A percentile compares a stretch with the other conserved stretches of the same genome.
Conservation (phyloP, 2,329 filamentous ascomycete genomes). For the Claviceps sp. region DNA sequence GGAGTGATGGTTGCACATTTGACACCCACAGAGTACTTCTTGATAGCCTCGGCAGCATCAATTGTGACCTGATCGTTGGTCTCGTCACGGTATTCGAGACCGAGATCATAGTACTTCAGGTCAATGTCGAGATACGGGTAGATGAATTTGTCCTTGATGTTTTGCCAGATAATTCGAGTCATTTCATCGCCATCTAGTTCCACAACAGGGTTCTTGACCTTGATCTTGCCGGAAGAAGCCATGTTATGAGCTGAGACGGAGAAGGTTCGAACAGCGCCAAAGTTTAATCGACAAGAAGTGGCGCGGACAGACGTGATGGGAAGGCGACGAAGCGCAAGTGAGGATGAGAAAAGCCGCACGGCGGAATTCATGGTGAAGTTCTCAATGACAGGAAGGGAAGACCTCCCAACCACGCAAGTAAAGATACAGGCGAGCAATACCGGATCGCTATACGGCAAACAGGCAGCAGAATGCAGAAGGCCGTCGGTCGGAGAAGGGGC, state of each 20-base stretch:
- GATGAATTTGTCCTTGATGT: slow-evolving; percentile 99
- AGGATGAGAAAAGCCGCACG: slow-evolving; percentile 18
- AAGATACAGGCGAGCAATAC: slow-evolving; percentile 7
- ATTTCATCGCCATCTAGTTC: slow-evolving; percentile 93
- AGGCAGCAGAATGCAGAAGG: slow-evolving; percentile 2
- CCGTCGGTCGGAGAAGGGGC: not conserved
- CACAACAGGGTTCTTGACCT: slow-evolving; percentile 98
- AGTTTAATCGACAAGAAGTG: slow-evolving; percentile 27
- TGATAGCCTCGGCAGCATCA: slow-evolving; percentile 92
- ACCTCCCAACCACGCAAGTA: not conserved
- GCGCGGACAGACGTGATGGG: slow-evolving; percentile 13
- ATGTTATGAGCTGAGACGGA: slow-evolving; percentile 58
- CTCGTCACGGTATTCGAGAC: slow-evolving; percentile 86
- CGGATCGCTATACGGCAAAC: not conserved
- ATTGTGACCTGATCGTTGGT: slow-evolving; percentile 93
- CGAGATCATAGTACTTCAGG: slow-evolving; percentile 95
- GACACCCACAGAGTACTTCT: slow-evolving; percentile 97
- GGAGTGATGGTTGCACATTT: slow-evolving; percentile 99
- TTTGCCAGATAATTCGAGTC: slow-evolving; percentile 98
- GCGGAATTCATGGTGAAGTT: slow-evolving; percentile 15
- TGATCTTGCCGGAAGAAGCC: slow-evolving; percentile 68
- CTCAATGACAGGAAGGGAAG: not conserved
- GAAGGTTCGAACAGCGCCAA: slow-evolving; percentile 23
- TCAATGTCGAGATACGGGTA: slow-evolving; percentile 92
- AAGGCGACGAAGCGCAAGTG: slow-evolving; percentile 16